Conservation (phyloP, 129 eudicot species). For the Chrysanthemum lavandulifolium region DNA sequence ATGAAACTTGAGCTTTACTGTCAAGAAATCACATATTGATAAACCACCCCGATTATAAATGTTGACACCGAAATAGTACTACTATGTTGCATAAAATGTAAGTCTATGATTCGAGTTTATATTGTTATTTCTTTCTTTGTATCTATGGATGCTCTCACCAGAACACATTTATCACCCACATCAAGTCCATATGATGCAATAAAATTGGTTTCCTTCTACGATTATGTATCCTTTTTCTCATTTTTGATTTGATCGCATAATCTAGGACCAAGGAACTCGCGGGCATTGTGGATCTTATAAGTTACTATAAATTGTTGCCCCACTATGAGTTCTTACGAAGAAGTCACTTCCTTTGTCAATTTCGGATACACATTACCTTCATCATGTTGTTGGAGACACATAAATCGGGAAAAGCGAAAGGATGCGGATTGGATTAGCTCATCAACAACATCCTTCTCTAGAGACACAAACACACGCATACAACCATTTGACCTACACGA, state of each 20-base stretch:
- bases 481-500: conserved; percentile 54
- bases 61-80: no score
- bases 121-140: not conserved
- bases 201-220: conserved; percentile 4
- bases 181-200: conserved; percentile 2
- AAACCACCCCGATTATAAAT: not conserved
- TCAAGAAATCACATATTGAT: not conserved
- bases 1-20: not conserved
- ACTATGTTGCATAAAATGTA: no score
- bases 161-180: not conserved
- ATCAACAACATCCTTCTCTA: conserved; percentile 29
- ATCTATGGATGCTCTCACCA: not conserved
- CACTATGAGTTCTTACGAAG: conserved; percentile 72
- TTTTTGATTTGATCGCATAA: conserved; percentile 1
- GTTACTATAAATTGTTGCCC: conserved; percentile 55
- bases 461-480: conserved; percentile 33
- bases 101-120: not conserved
- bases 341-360: conserved; percentile 51
- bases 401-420: conserved; percentile 66
- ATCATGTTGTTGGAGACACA: conserved; percentile 58
- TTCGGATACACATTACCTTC: conserved; percentile 63
- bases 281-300: conserved; percentile 69
- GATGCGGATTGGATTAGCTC: conserved; percentile 67
- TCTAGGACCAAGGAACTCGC: conserved; percentile 71
- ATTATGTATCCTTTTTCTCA: not conserved